phyloP scores from a whole-genome alignment of 202 grass and related monocot species.

The Dendrocalamus latiflorus region DNA sequence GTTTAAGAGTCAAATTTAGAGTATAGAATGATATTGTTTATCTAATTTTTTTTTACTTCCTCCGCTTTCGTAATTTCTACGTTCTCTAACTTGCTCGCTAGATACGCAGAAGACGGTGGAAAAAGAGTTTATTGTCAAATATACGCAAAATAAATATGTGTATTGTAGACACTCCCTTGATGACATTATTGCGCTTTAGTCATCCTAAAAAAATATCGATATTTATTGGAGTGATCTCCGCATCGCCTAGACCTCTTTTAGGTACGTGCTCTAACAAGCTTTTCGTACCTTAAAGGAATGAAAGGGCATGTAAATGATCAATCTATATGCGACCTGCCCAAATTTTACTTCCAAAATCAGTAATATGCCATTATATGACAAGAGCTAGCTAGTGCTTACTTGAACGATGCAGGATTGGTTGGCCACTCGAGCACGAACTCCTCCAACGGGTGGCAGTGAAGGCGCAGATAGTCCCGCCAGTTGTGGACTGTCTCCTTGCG shows the following conservation, averaged over 20 bases:
- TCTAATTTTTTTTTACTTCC: background rate
- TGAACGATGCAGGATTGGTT: conserved; percentile 64
- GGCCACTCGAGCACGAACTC: conserved; percentile 72
- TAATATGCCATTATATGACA: background rate
- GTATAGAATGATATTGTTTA: background rate
- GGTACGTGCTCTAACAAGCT: background rate
- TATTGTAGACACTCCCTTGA: background rate
- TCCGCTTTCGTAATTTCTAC: background rate
- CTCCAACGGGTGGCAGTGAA: conserved; percentile 79
- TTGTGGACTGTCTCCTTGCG: conserved; percentile 70
- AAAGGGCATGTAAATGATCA: background rate
- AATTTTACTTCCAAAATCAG: background rate
- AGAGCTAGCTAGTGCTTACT: conserved; percentile 38
- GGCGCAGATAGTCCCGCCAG: conserved; percentile 86
- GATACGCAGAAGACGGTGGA: background rate
- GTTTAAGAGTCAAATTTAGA: background rate
- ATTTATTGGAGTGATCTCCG: background rate
- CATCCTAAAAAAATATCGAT: background rate
- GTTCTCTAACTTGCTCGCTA: background rate
- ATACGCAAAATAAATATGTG: background rate
- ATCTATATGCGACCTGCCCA: background rate
- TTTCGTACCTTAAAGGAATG: background rate
- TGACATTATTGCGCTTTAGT: background rate
- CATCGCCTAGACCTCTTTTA: background rate
- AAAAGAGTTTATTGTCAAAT: background rate